Percentiles rank a stretch among this genome's conserved stretches.
Conservation (phyloP, 495 filamentous ascomycete species). For the Hypoxylon cercidicola region DNA sequence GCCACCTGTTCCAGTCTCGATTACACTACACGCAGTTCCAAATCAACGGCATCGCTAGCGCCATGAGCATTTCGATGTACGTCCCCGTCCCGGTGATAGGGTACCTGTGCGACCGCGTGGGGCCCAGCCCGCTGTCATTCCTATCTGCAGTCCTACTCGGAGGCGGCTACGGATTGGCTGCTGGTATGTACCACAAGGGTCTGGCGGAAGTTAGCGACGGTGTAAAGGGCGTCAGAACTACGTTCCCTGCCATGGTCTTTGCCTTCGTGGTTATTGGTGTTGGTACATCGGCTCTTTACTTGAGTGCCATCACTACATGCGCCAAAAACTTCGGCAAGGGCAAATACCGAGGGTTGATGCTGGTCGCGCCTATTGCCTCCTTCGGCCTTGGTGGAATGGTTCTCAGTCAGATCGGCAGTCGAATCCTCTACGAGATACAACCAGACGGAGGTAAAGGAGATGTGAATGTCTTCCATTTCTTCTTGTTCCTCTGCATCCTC, state of each 20-base stretch:
- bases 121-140: constrained; percentile 77
- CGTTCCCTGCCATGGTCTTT: constrained; percentile 82
- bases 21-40: constrained; percentile 89
- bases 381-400: constrained; percentile 96
- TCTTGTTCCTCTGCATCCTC: constrained; percentile 78
- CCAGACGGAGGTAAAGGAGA: constrained; percentile 74
- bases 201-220: constrained; percentile 62
- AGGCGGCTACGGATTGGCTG: constrained; percentile 83
- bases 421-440: constrained; percentile 73
- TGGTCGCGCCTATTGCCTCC: constrained; percentile 89
- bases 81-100: constrained; percentile 89
- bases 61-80: constrained; percentile 87
- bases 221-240: constrained; percentile 55
- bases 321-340: constrained; percentile 96
- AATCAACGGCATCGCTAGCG: constrained; percentile 88
- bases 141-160: constrained; percentile 80
- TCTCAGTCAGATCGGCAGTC: constrained; percentile 87
- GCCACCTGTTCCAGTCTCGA: constrained; percentile 82
- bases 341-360: constrained; percentile 85
- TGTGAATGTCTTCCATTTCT: constrained; percentile 86
- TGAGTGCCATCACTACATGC: constrained; percentile 87
- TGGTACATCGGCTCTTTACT: constrained; percentile 87
- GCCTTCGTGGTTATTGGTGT: constrained; percentile 84
- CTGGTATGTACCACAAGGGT: constrained; percentile 76
- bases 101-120: constrained; percentile 87